A percentile compares a stretch with the other conserved stretches of the same genome.
These are phyloP conservation scores for Collybia sp. DNA, from an alignment of 768 basidiomycete genomes.

Conservation along the genomic window DNA sequence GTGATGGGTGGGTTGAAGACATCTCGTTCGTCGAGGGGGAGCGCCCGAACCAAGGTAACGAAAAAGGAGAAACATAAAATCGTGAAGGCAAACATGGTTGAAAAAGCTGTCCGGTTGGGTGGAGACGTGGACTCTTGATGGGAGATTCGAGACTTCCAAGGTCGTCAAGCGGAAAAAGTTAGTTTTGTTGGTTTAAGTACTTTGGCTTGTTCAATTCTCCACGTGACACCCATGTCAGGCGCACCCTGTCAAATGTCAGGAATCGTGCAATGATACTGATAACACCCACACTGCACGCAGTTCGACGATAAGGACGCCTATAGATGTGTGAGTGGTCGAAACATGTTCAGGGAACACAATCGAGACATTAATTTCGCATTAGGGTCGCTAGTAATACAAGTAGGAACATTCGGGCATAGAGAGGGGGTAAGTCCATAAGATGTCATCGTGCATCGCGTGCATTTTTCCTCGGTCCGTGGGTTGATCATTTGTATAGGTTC, in stretches of 20 bases:
- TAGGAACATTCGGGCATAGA: too few species aligned
- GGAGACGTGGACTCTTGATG: conserved; percentile 12
- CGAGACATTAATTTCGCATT: too few species aligned
- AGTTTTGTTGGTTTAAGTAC: conserved; percentile 13
- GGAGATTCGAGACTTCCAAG: conserved; percentile 10
- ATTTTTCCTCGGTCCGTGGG: too few species aligned
- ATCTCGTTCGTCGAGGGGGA: conserved; percentile 33
- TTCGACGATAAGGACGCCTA: too few species aligned
- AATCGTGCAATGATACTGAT: too few species aligned
- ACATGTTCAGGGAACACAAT: too few species aligned
- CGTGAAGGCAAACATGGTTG: conserved; percentile 19
- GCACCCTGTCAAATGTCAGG: neutral
- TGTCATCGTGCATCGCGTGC: too few species aligned
- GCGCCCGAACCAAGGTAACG: conserved; percentile 24
- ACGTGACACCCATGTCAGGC: neutral
- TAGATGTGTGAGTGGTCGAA: too few species aligned
- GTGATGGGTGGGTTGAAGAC: conserved; percentile 49
- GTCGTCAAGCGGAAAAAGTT: conserved; percentile 5
- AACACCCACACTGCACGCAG: too few species aligned
- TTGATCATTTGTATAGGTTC: too few species aligned
- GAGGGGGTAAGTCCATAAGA: too few species aligned
- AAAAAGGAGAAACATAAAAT: conserved; percentile 24
- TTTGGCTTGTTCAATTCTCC: neutral
- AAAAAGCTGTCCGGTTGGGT: conserved; percentile 8
- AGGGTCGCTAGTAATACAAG: too few species aligned